Conservation (phyloP, 139 green algal species). For the Chara braunii region DNA sequence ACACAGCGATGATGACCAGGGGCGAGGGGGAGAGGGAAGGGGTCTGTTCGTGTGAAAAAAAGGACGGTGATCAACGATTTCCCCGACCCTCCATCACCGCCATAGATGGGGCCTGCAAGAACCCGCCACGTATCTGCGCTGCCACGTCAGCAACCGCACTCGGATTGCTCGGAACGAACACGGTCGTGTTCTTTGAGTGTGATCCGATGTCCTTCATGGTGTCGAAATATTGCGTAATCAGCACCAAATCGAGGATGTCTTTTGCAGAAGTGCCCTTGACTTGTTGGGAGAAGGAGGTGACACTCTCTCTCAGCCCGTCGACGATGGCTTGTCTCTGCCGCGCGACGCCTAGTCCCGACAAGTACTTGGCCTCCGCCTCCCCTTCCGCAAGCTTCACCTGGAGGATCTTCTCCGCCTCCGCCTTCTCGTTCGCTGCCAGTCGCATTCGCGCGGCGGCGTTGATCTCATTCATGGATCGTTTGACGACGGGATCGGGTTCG, state of each 20-base stretch:
- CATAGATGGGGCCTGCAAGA: too few relatives aligned
- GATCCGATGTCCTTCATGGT: conserved; percentile 49
- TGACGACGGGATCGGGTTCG: conserved; percentile 43
- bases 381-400: conserved; percentile 77
- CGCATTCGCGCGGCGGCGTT: conserved; percentile 52
- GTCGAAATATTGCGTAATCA: conserved; percentile 88
- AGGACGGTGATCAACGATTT: too few relatives aligned
- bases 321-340: conserved; percentile 78
- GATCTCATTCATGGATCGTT: conserved; percentile 80
- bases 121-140: conserved; percentile 51
- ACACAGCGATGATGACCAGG: too few relatives aligned
- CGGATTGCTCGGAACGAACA: conserved; percentile 74
- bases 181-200: conserved; percentile 43
- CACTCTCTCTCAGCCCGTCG: conserved; percentile 73
- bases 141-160: conserved; percentile 59
- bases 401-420: conserved; percentile 73
- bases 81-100: conserved; percentile 37
- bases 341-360: conserved; percentile 61
- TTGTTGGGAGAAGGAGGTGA: conserved; percentile 63
- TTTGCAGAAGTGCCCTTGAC: conserved; percentile 36
- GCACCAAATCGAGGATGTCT: conserved; percentile 74
- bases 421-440: conserved; percentile 64
- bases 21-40: too few relatives aligned
- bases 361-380: conserved; percentile 89
- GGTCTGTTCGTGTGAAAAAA: too few relatives aligned